phyloP scores from a whole-genome alignment of 148 eudicot species.

The Nepenthes mirabilis region DNA sequence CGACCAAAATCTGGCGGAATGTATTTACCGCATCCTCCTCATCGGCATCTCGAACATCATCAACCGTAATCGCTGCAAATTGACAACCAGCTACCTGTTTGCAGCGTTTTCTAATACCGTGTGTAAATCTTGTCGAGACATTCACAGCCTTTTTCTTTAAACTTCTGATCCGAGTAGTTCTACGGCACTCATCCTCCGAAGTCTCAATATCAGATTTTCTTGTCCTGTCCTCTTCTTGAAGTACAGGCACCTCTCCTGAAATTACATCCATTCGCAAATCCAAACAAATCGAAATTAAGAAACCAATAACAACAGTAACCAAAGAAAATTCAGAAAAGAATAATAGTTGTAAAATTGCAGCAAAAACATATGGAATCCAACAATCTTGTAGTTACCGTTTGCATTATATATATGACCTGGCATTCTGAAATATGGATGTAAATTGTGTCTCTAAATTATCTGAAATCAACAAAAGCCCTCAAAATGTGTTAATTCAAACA shows the following conservation, averaged over 20 bases:
- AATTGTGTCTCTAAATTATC: no score
- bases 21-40: slow-evolving; percentile 69
- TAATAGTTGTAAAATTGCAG: no score
- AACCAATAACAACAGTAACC: no score
- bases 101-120: slow-evolving; percentile 46
- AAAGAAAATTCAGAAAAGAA: no score
- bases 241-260: slow-evolving; percentile 28
- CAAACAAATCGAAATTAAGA: no score
- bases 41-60: slow-evolving; percentile 67
- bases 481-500: no score
- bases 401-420: no score
- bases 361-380: no score
- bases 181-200: slow-evolving; percentile 67
- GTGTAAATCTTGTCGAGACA: slow-evolving; percentile 54
- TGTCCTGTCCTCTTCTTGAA: slow-evolving; percentile 46
- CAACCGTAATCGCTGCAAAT: slow-evolving; percentile 48
- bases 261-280: background rate
- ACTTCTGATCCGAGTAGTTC: slow-evolving; percentile 53
- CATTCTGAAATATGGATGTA: no score
- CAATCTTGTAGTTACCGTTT: no score
- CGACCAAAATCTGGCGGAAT: slow-evolving; percentile 53
- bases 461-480: no score
- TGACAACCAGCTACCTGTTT: slow-evolving; percentile 54
- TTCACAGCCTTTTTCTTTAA: slow-evolving; percentile 69
- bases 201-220: slow-evolving; percentile 50